Conservation (phyloP, 306 rosid genomes). For the Lupinus albus region DNA sequence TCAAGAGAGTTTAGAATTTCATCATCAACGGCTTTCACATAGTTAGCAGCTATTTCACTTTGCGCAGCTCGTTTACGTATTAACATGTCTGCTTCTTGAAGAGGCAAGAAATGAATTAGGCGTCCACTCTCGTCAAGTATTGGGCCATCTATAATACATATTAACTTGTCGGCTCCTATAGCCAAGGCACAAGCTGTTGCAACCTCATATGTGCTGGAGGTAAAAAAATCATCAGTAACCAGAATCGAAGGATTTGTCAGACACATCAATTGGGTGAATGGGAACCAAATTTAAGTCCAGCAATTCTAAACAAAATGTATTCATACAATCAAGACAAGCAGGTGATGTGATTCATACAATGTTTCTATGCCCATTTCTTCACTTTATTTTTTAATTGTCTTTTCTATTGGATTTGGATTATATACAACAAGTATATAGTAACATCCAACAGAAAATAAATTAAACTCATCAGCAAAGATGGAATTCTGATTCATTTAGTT, state of each 20-base stretch:
- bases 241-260: constrained; percentile 33
- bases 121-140: constrained; percentile 84
- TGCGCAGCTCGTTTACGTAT: constrained; percentile 85
- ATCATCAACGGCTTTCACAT: constrained; percentile 80
- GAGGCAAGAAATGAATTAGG: constrained; percentile 76
- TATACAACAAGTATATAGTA: constrained; percentile 18
- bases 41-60: constrained; percentile 91
- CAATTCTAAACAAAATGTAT: constrained; percentile 5
- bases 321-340: constrained; percentile 23
- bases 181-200: constrained; percentile 98
- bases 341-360: constrained; percentile 21
- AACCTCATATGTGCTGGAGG: constrained; percentile 89
- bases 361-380: constrained; percentile 6
- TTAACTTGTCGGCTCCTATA: constrained; percentile 87
- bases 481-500: not conserved
- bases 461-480: constrained; percentile 2
- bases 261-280: constrained; percentile 1
- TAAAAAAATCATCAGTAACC: constrained; percentile 40
- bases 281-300: constrained; percentile 21
- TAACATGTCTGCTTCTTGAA: constrained; percentile 90
- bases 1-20: constrained; percentile 54
- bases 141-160: constrained; percentile 92
- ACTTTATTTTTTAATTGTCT: not conserved
- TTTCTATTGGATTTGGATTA: constrained; percentile 15
- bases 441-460: not conserved